Conservation (phyloP, 1,139 yeast species). For the Magnusiomyces suaveolens region DNA sequence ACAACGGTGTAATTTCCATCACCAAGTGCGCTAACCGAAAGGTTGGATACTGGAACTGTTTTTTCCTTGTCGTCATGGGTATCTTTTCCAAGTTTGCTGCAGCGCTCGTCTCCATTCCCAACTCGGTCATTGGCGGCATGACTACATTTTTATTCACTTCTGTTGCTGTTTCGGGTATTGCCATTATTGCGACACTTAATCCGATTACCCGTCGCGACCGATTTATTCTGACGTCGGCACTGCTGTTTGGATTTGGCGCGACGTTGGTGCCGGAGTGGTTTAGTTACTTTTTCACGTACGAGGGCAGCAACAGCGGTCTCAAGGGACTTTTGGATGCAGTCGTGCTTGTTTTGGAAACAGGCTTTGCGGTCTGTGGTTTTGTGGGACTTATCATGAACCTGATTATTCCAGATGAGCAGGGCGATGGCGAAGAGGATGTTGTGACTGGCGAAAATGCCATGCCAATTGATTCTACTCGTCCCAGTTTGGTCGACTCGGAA, state of each 20-base stretch:
- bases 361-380: slow-evolving; percentile 76
- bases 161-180: slow-evolving; percentile 81
- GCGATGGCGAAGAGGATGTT: slow-evolving; percentile 58
- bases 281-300: slow-evolving; percentile 60
- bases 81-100: slow-evolving; percentile 83
- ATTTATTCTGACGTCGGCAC: slow-evolving; percentile 65
- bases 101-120: slow-evolving; percentile 76
- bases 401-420: slow-evolving; percentile 62
- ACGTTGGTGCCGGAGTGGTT: slow-evolving; percentile 73
- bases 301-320: slow-evolving; percentile 54
- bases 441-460: slow-evolving; percentile 8
- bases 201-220: slow-evolving; percentile 83
- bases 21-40: slow-evolving; percentile 81
- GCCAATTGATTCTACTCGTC: slow-evolving; percentile 2
- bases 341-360: slow-evolving; percentile 73
- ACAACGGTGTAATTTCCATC: slow-evolving; percentile 84
- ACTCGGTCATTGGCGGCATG: slow-evolving; percentile 84
- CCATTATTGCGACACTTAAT: slow-evolving; percentile 57
- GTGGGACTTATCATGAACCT: slow-evolving; percentile 65
- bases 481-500: background rate
- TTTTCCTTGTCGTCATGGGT: slow-evolving; percentile 76
- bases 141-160: slow-evolving; percentile 80
- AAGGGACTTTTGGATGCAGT: slow-evolving; percentile 73
- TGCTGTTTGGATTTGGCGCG: slow-evolving; percentile 73
- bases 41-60: slow-evolving; percentile 86